phyloP scores from a whole-genome alignment of 2,329 filamentous ascomycete genomes.

The Camillea tinctor region DNA sequence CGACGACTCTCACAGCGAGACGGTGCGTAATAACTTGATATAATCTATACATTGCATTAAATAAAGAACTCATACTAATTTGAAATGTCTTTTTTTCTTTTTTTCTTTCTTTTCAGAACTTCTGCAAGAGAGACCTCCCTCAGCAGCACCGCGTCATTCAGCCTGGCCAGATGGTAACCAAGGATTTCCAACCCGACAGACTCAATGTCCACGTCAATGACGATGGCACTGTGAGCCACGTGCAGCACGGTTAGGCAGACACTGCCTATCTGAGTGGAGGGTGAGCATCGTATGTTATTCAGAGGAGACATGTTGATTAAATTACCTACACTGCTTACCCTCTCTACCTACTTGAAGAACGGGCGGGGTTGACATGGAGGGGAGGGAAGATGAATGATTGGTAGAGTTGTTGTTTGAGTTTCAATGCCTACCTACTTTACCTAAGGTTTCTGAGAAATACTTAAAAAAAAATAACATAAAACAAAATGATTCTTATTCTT shows the following conservation, averaged over 20 bases:
- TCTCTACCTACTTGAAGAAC: no score
- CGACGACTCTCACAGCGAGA: slow-evolving; percentile 50
- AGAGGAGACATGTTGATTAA: neutral
- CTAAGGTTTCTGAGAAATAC: no score
- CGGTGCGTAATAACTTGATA: slow-evolving; percentile 43
- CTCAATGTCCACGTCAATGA: slow-evolving; percentile 61
- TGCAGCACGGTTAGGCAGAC: slow-evolving; percentile 49
- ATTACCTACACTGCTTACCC: no score
- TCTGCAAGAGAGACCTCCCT: slow-evolving; percentile 60
- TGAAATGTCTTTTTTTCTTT: neutral
- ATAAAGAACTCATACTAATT: neutral
- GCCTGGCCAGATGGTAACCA: slow-evolving; percentile 57
- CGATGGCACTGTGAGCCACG: slow-evolving; percentile 60
- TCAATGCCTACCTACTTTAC: no score
- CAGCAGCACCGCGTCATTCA: slow-evolving; percentile 54
- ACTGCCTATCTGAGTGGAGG: neutral
- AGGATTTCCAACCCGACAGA: slow-evolving; percentile 52
- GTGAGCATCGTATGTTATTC: neutral
- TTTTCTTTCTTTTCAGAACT: slow-evolving; percentile 43
- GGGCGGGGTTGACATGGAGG: no score
- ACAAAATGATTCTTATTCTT: no score
- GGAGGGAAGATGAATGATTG: no score
- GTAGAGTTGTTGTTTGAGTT: no score
- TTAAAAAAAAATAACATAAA: no score
- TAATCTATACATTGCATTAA: neutral